Evolutionary conservation across 208 protist genomes (phyloP), one percentile per base, ranked within the genome.

Genomic region (Novymonas esmeraldas): DNA sequence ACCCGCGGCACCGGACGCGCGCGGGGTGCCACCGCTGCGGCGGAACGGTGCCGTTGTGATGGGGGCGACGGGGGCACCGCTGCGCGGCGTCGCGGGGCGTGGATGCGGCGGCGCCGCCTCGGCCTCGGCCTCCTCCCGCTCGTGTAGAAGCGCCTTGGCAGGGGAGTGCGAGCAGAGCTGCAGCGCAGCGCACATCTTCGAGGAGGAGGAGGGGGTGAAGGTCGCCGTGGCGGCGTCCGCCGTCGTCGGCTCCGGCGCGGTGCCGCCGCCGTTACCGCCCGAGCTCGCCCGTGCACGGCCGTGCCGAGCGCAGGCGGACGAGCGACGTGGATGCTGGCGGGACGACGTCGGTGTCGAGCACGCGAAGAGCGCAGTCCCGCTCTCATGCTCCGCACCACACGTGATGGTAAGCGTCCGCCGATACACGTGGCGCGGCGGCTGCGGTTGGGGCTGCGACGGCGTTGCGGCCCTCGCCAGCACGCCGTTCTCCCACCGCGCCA

Each of bases 111-210:
- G 31, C 18, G 36, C 48, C 38, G 39, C 41, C n/a, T 10, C 3
- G 36, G 16, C 9, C 26, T 57, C n/a, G 22, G 14, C 16, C 13
- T 39, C 42, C 11, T 0, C 14, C 14, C 42, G 34, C 20, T 16
- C 13, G 0, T 39, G 44, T 20, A 54, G 16, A 44, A 60, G 39
- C 20, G 52, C 31, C 36, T 63, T 65, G 2, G 62, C 44, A 28
- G 62, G 70, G 6, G 70, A 10, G 48, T 70, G 14, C 7, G 70
- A 65, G 56, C 65, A 70, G 56, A 76, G 70, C 70, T 70, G 70
- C 45, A 76, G 56, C 0, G 44, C 70, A 1, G 54, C 55, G 39
- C 62, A 76, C 39, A 6, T 18, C 39, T 46, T 61, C 14, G 56
- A 61, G 22, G 24, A 26, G 24, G 39, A 13, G 11, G 39, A 48